phyloP scores from a whole-genome alignment of 2,329 filamentous ascomycete genomes.

The Claviceps humidiphila region DNA sequence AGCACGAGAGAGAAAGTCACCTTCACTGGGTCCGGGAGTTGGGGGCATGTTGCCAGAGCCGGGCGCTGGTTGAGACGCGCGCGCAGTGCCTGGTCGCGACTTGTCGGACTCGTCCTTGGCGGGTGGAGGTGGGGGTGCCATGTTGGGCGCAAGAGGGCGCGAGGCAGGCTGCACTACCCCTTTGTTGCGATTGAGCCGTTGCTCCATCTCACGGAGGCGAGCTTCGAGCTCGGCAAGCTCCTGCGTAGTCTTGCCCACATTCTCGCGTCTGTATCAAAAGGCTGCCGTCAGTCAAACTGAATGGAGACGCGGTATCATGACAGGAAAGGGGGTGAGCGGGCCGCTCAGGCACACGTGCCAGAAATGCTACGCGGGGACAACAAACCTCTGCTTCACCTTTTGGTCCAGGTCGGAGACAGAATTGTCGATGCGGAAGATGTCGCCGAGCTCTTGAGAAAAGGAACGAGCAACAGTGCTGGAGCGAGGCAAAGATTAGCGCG shows the following conservation, averaged over 20 bases:
- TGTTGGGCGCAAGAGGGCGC: constrained; percentile 6
- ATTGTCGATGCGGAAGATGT: constrained; percentile 79
- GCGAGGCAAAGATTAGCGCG: not conserved
- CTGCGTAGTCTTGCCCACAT: constrained; percentile 60
- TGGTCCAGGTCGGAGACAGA: constrained; percentile 60
- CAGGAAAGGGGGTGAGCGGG: constrained; percentile 1
- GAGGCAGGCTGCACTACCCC: constrained; percentile 8
- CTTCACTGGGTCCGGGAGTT: constrained; percentile 48
- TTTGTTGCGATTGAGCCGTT: constrained; percentile 44
- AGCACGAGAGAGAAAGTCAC: constrained; percentile 36
- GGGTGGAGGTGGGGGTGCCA: constrained; percentile 7
- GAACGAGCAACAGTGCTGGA: constrained; percentile 71
- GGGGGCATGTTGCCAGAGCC: constrained; percentile 44
- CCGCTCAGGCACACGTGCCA: not conserved
- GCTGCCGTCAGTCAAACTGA: not conserved
- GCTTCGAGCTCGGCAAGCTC: constrained; percentile 81
- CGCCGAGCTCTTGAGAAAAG: constrained; percentile 76
- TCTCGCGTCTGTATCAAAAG: constrained; percentile 7
- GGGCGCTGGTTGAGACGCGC: constrained; percentile 36
- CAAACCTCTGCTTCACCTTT: constrained; percentile 72
- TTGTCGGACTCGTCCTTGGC: constrained; percentile 22
- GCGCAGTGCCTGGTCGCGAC: constrained; percentile 42
- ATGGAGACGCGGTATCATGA: not conserved
- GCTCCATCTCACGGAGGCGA: constrained; percentile 72
- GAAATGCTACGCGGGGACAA: constrained; percentile 8